These are phyloP conservation scores for Lentinula lateritia DNA, from an alignment of 768 basidiomycete species.

Conservation along the genomic window DNA sequence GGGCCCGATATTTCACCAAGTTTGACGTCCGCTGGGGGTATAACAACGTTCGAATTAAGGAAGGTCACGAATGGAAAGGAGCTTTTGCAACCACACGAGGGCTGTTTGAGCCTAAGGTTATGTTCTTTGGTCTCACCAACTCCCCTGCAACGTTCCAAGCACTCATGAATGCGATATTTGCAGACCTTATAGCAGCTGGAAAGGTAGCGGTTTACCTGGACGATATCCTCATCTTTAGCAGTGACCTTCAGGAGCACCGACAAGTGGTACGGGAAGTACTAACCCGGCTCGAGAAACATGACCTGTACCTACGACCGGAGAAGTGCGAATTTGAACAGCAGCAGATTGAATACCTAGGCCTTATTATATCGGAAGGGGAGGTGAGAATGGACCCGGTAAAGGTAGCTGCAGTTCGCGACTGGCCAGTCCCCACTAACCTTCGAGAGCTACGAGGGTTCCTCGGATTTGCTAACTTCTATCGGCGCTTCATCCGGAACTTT, in stretches of 20 bases:
- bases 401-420: conserved; percentile 7
- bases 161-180: conserved; percentile 15
- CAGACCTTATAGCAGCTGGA: conserved; percentile 16
- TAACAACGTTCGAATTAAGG: conserved; percentile 33
- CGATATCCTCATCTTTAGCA: conserved; percentile 22
- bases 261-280: conserved; percentile 13
- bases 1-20: conserved; percentile 23
- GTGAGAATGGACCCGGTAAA: neutral
- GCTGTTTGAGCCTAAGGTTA: conserved; percentile 34
- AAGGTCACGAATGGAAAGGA: conserved; percentile 39
- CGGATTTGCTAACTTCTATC: conserved; percentile 22
- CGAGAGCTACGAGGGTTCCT: conserved; percentile 24
- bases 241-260: conserved; percentile 6
- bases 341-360: too few relatives aligned
- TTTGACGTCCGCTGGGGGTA: conserved; percentile 35
- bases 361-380: too few relatives aligned
- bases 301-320: conserved; percentile 18
- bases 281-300: conserved; percentile 11
- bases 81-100: conserved; percentile 32
- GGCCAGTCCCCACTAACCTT: conserved; percentile 19
- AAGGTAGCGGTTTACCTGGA: conserved; percentile 26
- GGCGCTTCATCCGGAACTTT: conserved; percentile 15
- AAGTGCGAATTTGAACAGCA: conserved; percentile 8
- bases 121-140: conserved; percentile 35
- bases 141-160: conserved; percentile 18